phyloP scores from a whole-genome alignment of 2,329 filamentous ascomycete species.

The Rhynchosporium agropyri region DNA sequence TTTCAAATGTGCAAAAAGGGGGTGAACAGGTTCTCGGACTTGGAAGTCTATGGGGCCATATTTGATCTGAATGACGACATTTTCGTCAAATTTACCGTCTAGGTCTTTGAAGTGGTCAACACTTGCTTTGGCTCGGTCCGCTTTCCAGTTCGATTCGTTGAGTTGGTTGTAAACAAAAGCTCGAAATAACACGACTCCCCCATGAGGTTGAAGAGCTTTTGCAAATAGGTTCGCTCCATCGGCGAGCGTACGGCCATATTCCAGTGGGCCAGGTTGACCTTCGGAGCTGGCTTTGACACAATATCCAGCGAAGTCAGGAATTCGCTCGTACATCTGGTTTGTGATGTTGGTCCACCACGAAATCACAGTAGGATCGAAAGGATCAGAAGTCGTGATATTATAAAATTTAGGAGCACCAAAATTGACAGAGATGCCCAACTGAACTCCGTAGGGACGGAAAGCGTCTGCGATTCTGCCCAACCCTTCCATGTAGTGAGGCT shows the following conservation, averaged over 20 bases:
- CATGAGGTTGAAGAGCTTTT: conserved; percentile 56
- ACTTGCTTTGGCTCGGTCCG: conserved; percentile 70
- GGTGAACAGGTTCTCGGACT: conserved; percentile 67
- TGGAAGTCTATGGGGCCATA: conserved; percentile 77
- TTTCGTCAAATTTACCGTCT: conserved; percentile 68
- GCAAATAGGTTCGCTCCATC: conserved; percentile 72
- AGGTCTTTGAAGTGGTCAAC: conserved; percentile 67
- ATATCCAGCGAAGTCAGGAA: conserved; percentile 71
- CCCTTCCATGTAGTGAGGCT: conserved; percentile 59
- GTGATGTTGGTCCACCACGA: conserved; percentile 65
- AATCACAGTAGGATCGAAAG: conserved; percentile 61
- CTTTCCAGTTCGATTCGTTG: conserved; percentile 62
- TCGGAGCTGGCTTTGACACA: conserved; percentile 74
- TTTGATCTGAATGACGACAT: conserved; percentile 74
- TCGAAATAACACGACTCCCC: conserved; percentile 69
- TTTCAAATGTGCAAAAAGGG: conserved; percentile 59
- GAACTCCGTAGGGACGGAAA: conserved; percentile 68
- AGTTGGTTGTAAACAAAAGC: conserved; percentile 71
- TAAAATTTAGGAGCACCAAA: conserved; percentile 65
- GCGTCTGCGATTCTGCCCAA: conserved; percentile 63
- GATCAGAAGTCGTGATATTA: conserved; percentile 64
- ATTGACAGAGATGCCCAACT: conserved; percentile 66
- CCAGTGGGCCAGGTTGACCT: conserved; percentile 69
- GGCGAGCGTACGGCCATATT: conserved; percentile 70
- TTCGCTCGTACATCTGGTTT: conserved; percentile 57